Base-by-base conservation (phyloP, 2,329 filamentous ascomycete species). In the Ilyonectria destructans region DNA sequence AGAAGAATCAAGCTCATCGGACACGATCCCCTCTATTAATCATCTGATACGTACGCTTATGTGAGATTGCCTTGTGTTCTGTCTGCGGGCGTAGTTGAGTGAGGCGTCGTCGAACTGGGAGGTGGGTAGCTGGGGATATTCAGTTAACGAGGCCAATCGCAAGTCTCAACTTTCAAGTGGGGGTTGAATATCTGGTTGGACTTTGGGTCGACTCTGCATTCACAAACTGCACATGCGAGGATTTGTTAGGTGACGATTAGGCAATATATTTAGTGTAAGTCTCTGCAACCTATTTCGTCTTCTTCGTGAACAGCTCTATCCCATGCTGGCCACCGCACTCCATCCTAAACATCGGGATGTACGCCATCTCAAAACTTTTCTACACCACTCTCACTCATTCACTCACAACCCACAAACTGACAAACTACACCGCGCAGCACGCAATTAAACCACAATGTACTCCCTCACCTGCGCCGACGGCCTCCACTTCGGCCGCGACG, bases 401-500 rank as follows among this genome's bases (percentile, higher is more conserved):
- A 51, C 46, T 6, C 21, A 10, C 8, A 21, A 29, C 8, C 48
- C 48, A 13, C 48, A 51, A 35, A 31, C 48, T 51, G n/a, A 61
- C 58, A 40, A 55, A 9, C n/a, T 37, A 10, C 19, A 35, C 65
- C 26, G 5, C 26, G 5, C 26, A 26, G 26, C 26, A 26, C 4
- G 5, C 26, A 26, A 26, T 5, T 26, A 26, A 46, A 35, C n/a
- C 49, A 71, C n/a, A 49, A 80, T 82, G 80, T 82, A 81, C 72
- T 75, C 72, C 17, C 81, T 82, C 71, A 62, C 59, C 66, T 77
- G 76, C 67, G 62, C 76, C 62, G 80, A 81, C 58, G 65, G 70
- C 35, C 74, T 80, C 70, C 71, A 65, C 71, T 76, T 80, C 69
- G 73, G 75, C 31, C 68, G 66, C 56, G 85, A 86, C 51, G 82